Base-by-base conservation (phyloP, 2,329 filamentous ascomycete species). In the Aureobasidium namibiae region DNA sequence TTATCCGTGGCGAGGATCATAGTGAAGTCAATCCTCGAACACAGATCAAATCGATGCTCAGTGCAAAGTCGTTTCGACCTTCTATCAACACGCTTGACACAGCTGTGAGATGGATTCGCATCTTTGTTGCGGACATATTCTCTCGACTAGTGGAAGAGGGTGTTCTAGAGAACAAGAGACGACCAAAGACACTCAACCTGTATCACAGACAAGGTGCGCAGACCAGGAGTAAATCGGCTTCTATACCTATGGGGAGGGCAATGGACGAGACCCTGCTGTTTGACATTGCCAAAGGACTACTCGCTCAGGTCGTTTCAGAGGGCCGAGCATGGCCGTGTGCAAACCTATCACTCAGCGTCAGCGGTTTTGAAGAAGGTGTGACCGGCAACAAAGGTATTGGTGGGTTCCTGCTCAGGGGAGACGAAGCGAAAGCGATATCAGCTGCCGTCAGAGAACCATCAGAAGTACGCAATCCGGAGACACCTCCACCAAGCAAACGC, bases 11-110 rank as follows among this genome's bases (percentile, higher is more conserved):
- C 1, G 84, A 92, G 62, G 94, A 99, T 71, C 77, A 79, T 52
- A 94, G 88, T 66, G 92, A 96, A 72, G 90, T 99, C 64, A 96
- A 90, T 68, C 83, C 90, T 29, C 81, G 92, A 54, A 96, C 91
- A 1, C 89, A 94, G 68, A 96, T 96, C 76, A 96, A 97, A 72
- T 94, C 89, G 16, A 97, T 99, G 92, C 79, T 97, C 14, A 96
- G 91, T 1, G 92, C 94, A 21, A 99, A 99, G 70, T 95, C 91
- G 0, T 99, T 99, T 68, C 82, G 89, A 26, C 94, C 94, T 0
- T 84, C 81, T 59, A 92, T 97, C 69, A 88, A 85, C 65, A 87
- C 80, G 2, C 76, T 83, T 18, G 90, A 94, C 23, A 89, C 95
- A 70, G 92, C 87, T 1, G 77, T 82, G 24, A 86, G 85, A 61